phyloP scores from a whole-genome alignment of 129 eudicot species.

The Arctium minus region DNA sequence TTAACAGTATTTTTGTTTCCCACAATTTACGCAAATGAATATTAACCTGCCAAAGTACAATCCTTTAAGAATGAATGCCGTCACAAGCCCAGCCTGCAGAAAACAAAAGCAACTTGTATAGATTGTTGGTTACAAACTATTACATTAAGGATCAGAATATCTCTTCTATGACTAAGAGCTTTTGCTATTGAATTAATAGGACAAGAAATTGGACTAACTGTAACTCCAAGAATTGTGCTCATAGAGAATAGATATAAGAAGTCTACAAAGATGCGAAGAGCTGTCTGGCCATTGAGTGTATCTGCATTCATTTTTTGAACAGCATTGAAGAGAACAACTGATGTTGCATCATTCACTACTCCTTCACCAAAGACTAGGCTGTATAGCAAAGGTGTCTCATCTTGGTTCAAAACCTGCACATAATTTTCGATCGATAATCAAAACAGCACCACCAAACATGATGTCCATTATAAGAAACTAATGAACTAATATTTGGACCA shows the following conservation, averaged over 20 bases:
- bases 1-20: background rate
- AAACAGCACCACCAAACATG: background rate
- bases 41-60: slow-evolving; percentile 75
- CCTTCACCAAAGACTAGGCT: slow-evolving; percentile 98
- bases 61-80: slow-evolving; percentile 72
- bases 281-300: slow-evolving; percentile 50
- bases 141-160: background rate
- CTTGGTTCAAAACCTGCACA: slow-evolving; percentile 76
- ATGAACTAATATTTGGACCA: slow-evolving; percentile 1
- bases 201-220: slow-evolving; percentile 42
- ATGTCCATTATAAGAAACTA: background rate
- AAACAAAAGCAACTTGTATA: slow-evolving; percentile 15
- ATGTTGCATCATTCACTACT: slow-evolving; percentile 93
- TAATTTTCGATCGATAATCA: background rate
- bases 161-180: background rate
- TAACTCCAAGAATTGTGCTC: slow-evolving; percentile 82
- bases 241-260: slow-evolving; percentile 76
- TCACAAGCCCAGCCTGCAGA: slow-evolving; percentile 77
- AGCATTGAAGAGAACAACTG: slow-evolving; percentile 90
- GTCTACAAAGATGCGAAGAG: slow-evolving; percentile 41
- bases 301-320: slow-evolving; percentile 73
- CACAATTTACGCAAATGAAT: background rate
- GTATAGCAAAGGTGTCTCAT: slow-evolving; percentile 87
- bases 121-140: background rate
- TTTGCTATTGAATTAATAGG: background rate